Evolutionary conservation across 306 rosid genomes (phyloP).

Genomic region (Ziziphus jujuba): DNA sequence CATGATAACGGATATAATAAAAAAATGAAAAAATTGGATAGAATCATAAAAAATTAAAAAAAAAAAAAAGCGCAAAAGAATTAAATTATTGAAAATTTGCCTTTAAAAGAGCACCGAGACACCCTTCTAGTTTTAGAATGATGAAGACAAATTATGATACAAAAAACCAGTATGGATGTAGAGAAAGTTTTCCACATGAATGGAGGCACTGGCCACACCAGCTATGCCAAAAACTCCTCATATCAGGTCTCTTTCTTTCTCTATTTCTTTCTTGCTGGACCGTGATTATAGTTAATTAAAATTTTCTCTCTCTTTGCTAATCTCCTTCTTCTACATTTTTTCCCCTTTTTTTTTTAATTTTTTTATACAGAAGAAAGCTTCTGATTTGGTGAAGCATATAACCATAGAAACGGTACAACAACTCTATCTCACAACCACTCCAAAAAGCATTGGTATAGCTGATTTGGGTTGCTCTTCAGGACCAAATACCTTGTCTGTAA

Average conservation of each 20-base stretch:
- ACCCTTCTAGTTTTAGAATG: slow-evolving; percentile 27
- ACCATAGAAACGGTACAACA: slow-evolving; percentile 62
- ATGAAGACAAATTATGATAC: neutral
- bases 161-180: slow-evolving; percentile 54
- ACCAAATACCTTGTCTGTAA: slow-evolving; percentile 65
- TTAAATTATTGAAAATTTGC: slow-evolving; percentile 28
- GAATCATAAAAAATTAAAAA: neutral
- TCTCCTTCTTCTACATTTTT: slow-evolving; percentile 7
- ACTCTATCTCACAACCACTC: slow-evolving; percentile 52
- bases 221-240: slow-evolving; percentile 88
- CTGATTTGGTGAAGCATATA: slow-evolving; percentile 80
- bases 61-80: slow-evolving; percentile 12
- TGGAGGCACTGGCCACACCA: slow-evolving; percentile 83
- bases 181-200: slow-evolving; percentile 82
- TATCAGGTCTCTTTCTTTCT: slow-evolving; percentile 50
- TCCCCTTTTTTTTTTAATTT: slow-evolving; percentile 2
- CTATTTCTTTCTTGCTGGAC: neutral
- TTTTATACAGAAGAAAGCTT: slow-evolving; percentile 61
- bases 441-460: slow-evolving; percentile 78
- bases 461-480: slow-evolving; percentile 97
- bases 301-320: neutral
- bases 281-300: no score
- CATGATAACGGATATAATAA: slow-evolving; percentile 23
- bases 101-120: slow-evolving; percentile 38
- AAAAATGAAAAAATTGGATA: neutral